These are phyloP conservation scores for Flaveria linearis DNA, from an alignment of 129 eudicot species.

Conservation along the genomic window DNA sequence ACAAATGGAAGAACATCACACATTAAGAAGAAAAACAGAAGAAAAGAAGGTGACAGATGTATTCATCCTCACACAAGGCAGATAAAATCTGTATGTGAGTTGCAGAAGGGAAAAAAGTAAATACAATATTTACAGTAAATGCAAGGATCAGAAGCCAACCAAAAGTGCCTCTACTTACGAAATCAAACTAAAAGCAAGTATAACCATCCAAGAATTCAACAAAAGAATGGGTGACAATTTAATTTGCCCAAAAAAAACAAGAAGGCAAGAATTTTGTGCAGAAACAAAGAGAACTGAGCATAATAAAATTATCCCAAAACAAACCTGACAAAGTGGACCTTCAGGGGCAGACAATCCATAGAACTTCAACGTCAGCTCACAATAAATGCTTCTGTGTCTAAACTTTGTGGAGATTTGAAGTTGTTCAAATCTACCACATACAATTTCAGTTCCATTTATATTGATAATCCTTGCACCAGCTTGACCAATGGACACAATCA, in stretches of 20 bases:
- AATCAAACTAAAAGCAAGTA: not conserved
- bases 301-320: conserved; percentile 20
- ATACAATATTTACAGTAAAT: conserved; percentile 14
- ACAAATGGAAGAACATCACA: conserved; percentile 27
- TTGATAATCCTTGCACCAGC: conserved; percentile 84
- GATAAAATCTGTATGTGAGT: not conserved
- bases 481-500: conserved; percentile 72
- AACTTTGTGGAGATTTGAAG: conserved; percentile 78
- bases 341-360: conserved; percentile 96
- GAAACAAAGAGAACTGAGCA: conserved; percentile 4
- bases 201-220: conserved; percentile 9
- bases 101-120: not conserved
- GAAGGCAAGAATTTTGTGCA: not conserved
- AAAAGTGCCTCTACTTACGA: conserved; percentile 9
- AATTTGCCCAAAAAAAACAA: conserved; percentile 9
- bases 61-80: conserved; percentile 12
- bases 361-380: conserved; percentile 77
- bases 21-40: conserved; percentile 23
- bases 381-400: conserved; percentile 71
- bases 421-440: conserved; percentile 96
- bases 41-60: conserved; percentile 18
- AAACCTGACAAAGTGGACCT: conserved; percentile 95
- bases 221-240: not conserved
- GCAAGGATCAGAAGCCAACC: conserved; percentile 13
- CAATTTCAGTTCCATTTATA: conserved; percentile 61